Evolutionary conservation across 2,329 filamentous ascomycete genomes (phyloP), one percentile per base, ranked within the genome.

Genomic region (Dactylellina sp.): DNA sequence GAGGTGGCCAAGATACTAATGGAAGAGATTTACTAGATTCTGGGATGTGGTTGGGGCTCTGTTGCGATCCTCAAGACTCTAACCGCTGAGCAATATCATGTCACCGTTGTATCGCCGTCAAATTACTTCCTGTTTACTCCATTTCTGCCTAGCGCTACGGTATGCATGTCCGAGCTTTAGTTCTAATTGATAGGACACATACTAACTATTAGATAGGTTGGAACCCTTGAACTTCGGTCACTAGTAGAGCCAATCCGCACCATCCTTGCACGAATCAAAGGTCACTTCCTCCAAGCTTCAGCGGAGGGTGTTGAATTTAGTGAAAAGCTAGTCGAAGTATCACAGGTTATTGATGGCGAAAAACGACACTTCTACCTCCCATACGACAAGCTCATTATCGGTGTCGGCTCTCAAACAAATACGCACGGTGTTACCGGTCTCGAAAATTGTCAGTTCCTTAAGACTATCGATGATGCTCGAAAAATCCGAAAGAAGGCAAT

Each of bases 121-220:
- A 98, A 98, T 79, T 97, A 98, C 83, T 99, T 99, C 83, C 83
- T 99, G 32, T 99, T 99, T 81, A 99, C 95, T 1, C 95, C 95
- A 0, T 98, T 99, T 93, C 85, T 99, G 46, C 95, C 95, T 1
- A 97, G 93, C 35, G 96, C 95, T 6, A 99, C 96, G 0, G 95
- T 75, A 75, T 16, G 71, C 42, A 28, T 49, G n/a, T 5, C 0
- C 18, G 14, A 11, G 9, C 14, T 16, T 46, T 16, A 18, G 14
- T 35, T 12, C 4, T 20, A 2, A 25, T 46, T 16, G 16, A 7
- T 25, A 44, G 24, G 2, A 39, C 6, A 4, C 46, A 20, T 40
- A 46, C n/a, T 50, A 9, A 47, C 53, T 22, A 25, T 16, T 32
- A 14, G 44, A 18, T 52, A 75, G 71, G 71, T 99, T 4, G 96